These are phyloP conservation scores for Herpetospermum pedunculosum DNA, from an alignment of 306 rosid species.

Conservation along the genomic window DNA sequence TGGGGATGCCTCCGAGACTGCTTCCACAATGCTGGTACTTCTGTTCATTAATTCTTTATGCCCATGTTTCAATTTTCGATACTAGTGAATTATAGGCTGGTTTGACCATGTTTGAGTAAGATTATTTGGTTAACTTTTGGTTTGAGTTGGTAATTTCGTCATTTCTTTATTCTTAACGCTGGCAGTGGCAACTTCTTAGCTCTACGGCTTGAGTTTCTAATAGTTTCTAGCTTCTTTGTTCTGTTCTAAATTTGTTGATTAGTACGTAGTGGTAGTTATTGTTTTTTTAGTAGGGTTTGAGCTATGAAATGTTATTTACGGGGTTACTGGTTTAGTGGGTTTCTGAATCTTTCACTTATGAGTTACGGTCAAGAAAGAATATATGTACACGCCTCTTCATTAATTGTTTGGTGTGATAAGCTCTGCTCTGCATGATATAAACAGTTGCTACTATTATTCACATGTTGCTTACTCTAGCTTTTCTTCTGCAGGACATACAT, in stretches of 20 bases:
- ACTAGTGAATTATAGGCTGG: background rate
- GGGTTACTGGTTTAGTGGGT: background rate
- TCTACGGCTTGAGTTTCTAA: background rate
- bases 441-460: background rate
- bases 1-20: conserved; percentile 46
- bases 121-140: background rate
- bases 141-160: background rate
- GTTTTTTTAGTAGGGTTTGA: background rate
- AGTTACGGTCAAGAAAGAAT: background rate
- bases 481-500: conserved; percentile 64
- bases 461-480: background rate
- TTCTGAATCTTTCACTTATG: background rate
- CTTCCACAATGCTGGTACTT: conserved; percentile 44
- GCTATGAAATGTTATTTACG: background rate
- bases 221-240: background rate
- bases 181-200: background rate
- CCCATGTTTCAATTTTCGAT: background rate
- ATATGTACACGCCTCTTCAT: no score
- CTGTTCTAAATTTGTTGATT: background rate
- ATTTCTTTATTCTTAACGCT: background rate
- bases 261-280: background rate
- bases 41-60: background rate
- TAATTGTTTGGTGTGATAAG: background rate
- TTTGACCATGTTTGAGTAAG: background rate
- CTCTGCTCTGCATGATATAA: background rate